These are phyloP conservation scores for Neurospora sp. DNA, from an alignment of 495 filamentous ascomycete genomes.

Conservation along the genomic window DNA sequence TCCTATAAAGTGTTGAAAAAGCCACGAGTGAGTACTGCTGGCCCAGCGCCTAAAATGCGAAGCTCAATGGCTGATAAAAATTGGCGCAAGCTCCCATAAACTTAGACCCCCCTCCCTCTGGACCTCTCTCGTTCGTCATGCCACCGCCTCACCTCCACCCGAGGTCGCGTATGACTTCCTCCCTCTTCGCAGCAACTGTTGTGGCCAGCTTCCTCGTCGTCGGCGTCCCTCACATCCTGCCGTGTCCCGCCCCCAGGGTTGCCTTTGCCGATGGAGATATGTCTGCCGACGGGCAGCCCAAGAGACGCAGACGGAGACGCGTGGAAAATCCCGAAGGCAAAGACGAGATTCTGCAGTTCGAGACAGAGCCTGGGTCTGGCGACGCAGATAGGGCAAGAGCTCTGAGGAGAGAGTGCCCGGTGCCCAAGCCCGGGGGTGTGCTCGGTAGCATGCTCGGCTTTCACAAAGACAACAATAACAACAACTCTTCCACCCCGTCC, in stretches of 20 bases:
- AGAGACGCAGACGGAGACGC: constrained; percentile 34
- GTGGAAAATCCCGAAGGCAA: constrained; percentile 19
- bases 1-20: not conserved
- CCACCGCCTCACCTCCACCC: constrained; percentile 88
- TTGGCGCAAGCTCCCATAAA: constrained; percentile 5
- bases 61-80: constrained; percentile 1
- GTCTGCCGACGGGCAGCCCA: constrained; percentile 35
- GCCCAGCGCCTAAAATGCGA: not conserved
- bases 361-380: constrained; percentile 7
- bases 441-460: constrained; percentile 69
- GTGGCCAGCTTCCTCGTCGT: constrained; percentile 87
- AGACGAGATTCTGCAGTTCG: constrained; percentile 29
- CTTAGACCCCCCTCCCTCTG: not conserved
- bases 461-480: constrained; percentile 16
- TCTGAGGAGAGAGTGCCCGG: constrained; percentile 56
- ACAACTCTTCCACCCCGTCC: constrained; percentile 1
- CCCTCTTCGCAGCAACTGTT: constrained; percentile 91
- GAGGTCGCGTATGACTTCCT: constrained; percentile 77
- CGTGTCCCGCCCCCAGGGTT: constrained; percentile 76
- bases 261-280: constrained; percentile 62
- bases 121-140: constrained; percentile 40
- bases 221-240: constrained; percentile 80
- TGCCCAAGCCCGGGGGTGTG: constrained; percentile 71
- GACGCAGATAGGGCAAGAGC: constrained; percentile 9
- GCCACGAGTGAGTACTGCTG: not conserved